Conservation (phyloP, 2,329 filamentous ascomycete genomes). For the Trichoderma endophyticum region DNA sequence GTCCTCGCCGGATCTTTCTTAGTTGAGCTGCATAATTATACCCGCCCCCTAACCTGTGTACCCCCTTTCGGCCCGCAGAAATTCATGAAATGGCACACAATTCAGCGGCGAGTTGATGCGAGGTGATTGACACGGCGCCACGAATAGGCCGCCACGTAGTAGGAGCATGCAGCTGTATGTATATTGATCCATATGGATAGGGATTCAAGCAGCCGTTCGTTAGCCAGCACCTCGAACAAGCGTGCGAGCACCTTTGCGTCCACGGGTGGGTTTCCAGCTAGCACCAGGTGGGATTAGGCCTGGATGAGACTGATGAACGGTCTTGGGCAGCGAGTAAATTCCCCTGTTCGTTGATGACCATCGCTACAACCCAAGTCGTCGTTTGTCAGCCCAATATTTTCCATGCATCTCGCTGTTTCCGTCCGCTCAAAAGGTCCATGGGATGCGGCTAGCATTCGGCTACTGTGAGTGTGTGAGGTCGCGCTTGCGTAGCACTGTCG, state of each 20-base stretch:
- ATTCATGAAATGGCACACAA: conserved; percentile 12
- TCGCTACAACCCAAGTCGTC: neutral
- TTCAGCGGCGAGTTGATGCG: neutral
- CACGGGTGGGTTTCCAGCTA: conserved; percentile 15
- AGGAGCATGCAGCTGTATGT: neutral
- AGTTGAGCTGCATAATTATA: conserved; percentile 17
- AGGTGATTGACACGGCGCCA: conserved; percentile 5
- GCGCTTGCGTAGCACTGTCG: conserved; percentile 1
- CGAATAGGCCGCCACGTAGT: conserved; percentile 16
- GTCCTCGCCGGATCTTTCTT: conserved; percentile 29
- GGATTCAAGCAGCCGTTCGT: neutral
- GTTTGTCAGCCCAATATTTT: neutral
- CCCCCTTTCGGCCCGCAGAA: conserved; percentile 8
- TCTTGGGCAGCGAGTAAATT: neutral
- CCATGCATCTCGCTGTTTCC: neutral
- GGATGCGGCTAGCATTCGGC: conserved; percentile 6
- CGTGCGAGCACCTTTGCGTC: conserved; percentile 8
- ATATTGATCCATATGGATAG: neutral
- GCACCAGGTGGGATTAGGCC: conserved; percentile 16
- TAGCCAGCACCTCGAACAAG: neutral
- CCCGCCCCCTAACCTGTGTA: conserved; percentile 6
- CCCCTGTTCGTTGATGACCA: neutral
- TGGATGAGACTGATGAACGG: neutral
- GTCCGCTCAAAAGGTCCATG: conserved; percentile 5
- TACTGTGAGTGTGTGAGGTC: neutral